These are phyloP conservation scores for Malus fusca DNA, from an alignment of 306 rosid species.

Conservation along the genomic window DNA sequence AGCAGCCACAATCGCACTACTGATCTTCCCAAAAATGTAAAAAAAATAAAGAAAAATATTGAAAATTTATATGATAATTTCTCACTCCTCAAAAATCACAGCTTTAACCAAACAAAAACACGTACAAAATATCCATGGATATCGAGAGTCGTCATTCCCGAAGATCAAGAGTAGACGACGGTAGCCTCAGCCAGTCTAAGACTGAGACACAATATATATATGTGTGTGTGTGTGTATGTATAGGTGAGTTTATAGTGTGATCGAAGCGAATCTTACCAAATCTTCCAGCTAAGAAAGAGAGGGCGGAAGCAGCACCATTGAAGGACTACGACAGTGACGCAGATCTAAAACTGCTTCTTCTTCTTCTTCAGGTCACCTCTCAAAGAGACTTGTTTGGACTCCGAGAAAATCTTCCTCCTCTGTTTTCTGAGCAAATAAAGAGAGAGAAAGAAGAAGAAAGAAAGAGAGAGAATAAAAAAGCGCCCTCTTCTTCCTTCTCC, in stretches of 20 bases:
- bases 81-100: background rate
- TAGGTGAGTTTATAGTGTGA: background rate
- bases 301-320: conserved; percentile 10
- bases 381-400: conserved; percentile 19
- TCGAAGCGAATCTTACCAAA: conserved; percentile 48
- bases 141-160: background rate
- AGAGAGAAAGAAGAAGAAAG: background rate
- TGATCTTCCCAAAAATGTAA: background rate
- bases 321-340: conserved; percentile 13
- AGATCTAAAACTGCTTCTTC: conserved; percentile 34
- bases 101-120: conserved; percentile 2
- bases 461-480: conserved; percentile 12
- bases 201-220: background rate
- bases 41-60: no score
- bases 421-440: background rate
- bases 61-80: background rate
- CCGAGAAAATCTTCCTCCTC: conserved; percentile 30
- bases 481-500: conserved; percentile 32
- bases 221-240: background rate
- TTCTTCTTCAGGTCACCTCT: background rate
- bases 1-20: background rate
- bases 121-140: background rate
- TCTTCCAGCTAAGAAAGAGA: conserved; percentile 25
- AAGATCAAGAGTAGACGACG: conserved; percentile 4
- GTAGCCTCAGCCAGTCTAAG: background rate